phyloP scores from a whole-genome alignment of 2,329 filamentous ascomycete genomes.

The Ophiostoma angusticollis region DNA sequence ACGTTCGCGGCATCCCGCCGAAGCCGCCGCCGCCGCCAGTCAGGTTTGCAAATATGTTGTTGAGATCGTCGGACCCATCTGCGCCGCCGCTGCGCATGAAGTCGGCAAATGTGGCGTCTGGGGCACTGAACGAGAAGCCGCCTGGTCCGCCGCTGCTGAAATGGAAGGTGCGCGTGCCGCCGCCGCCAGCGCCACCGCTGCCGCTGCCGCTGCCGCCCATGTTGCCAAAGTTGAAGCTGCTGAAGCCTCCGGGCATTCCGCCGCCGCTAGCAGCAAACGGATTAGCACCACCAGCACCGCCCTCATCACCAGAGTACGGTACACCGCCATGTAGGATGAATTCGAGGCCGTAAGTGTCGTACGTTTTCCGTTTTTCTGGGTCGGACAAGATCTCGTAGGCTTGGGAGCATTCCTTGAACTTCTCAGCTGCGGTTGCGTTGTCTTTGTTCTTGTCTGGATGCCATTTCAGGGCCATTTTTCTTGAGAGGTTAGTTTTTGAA shows the following conservation, averaged over 20 bases:
- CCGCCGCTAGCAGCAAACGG: slow-evolving; percentile 49
- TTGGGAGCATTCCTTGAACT: slow-evolving; percentile 96
- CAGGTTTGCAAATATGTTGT: slow-evolving; percentile 43
- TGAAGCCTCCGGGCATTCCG: slow-evolving; percentile 33
- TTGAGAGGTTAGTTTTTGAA: slow-evolving; percentile 21
- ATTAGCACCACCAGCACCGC: slow-evolving; percentile 32
- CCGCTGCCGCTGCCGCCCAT: slow-evolving; percentile 42
- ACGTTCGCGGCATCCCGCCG: slow-evolving; percentile 9
- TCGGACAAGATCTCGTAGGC: slow-evolving; percentile 97
- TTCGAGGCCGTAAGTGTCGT: slow-evolving; percentile 90
- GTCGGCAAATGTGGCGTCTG: slow-evolving; percentile 73
- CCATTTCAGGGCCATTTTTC: slow-evolving; percentile 79
- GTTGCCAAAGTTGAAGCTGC: slow-evolving; percentile 15
- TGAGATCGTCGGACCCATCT: slow-evolving; percentile 34
- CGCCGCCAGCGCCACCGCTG: slow-evolving; percentile 43
- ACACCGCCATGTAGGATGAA: slow-evolving; percentile 74
- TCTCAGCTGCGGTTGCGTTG: slow-evolving; percentile 71
- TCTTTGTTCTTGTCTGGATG: slow-evolving; percentile 98
- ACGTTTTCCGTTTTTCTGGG: slow-evolving; percentile 89
- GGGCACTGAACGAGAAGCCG: slow-evolving; percentile 73
- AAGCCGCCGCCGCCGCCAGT: slow-evolving; percentile 26
- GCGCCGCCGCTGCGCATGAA: slow-evolving; percentile 54
- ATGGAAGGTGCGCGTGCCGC: slow-evolving; percentile 45
- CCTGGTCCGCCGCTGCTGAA: slow-evolving; percentile 36
- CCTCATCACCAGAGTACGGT: slow-evolving; percentile 29